Evolutionary conservation across 345 rosid genomes (phyloP).

Genomic region (Populus deltoides): DNA sequence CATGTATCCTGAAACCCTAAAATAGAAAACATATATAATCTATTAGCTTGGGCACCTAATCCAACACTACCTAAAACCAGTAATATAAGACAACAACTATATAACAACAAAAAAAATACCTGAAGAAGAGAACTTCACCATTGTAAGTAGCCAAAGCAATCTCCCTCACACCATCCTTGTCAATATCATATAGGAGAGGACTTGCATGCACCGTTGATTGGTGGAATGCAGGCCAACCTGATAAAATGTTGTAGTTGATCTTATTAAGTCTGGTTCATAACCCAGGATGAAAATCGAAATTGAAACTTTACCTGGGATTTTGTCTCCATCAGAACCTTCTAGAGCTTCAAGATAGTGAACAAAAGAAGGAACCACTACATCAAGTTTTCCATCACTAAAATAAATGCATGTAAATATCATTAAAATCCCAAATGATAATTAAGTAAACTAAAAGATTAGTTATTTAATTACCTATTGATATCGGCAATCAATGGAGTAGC

Average conservation of each 20-base stretch:
- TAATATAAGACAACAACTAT: neutral
- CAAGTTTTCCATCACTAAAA: slow-evolving; percentile 95
- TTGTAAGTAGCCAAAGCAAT: slow-evolving; percentile 94
- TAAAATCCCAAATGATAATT: neutral
- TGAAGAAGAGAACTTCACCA: slow-evolving; percentile 91
- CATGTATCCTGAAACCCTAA: slow-evolving; percentile 89
- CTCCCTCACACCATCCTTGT: slow-evolving; percentile 95
- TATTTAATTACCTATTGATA: slow-evolving; percentile 62
- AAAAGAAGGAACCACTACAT: slow-evolving; percentile 91
- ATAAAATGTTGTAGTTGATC: neutral
- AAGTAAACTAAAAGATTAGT: neutral
- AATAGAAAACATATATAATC: slow-evolving; percentile 18
- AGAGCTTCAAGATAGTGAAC: slow-evolving; percentile 98
- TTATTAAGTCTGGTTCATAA: neutral
- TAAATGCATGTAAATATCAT: neutral
- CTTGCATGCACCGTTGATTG: slow-evolving; percentile 97
- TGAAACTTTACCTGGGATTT: slow-evolving; percentile 74
- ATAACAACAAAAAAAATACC: slow-evolving; percentile 41
- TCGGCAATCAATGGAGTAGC: slow-evolving; percentile 95
- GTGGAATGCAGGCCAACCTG: slow-evolving; percentile 99
- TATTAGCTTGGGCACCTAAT: neutral
- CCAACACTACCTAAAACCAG: neutral
- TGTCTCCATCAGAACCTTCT: slow-evolving; percentile 98
- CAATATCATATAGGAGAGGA: slow-evolving; percentile 91
- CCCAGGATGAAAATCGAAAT: neutral